Conservation (phyloP, 2,329 filamentous ascomycete genomes). For the Didymella lethalis region DNA sequence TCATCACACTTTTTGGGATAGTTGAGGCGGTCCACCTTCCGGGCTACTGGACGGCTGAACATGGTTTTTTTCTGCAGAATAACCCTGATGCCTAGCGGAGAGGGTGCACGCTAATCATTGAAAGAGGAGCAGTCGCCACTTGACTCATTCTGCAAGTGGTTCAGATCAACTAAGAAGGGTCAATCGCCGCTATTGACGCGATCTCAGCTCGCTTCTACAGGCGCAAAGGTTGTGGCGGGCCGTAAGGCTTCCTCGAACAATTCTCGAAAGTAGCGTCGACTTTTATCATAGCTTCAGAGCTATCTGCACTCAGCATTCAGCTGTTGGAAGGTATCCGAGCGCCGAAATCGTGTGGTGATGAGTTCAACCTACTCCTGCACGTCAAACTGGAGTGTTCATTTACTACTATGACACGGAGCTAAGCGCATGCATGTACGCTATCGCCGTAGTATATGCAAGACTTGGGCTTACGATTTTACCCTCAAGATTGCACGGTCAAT, state of each 20-base stretch:
- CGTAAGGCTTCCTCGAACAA: neutral
- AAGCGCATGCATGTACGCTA: neutral
- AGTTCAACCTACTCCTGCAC: neutral
- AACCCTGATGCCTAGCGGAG: too few relatives aligned
- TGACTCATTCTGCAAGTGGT: neutral
- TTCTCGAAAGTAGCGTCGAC: neutral
- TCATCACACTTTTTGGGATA: too few relatives aligned
- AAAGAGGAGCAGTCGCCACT: conserved; percentile 1
- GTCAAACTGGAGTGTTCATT: neutral
- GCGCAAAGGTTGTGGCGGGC: neutral
- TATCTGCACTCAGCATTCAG: neutral
- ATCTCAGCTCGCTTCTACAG: neutral
- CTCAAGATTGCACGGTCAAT: neutral
- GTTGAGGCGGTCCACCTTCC: too few relatives aligned
- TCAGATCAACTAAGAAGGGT: neutral
- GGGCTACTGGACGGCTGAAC: too few relatives aligned
- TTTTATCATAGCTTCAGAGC: neutral
- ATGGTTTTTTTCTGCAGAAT: too few relatives aligned
- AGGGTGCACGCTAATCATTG: neutral
- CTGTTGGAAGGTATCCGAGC: neutral
- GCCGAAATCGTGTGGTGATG: too few relatives aligned
- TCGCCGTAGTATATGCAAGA: neutral
- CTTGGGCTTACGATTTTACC: conserved; percentile 1
- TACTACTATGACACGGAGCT: neutral
- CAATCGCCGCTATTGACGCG: neutral